A percentile compares a stretch with the other conserved stretches of the same genome.
Evolutionary conservation across 176 grass and related monocot genomes (phyloP).

Genomic region (bread wheat (Triticum aestivum)): DNA sequence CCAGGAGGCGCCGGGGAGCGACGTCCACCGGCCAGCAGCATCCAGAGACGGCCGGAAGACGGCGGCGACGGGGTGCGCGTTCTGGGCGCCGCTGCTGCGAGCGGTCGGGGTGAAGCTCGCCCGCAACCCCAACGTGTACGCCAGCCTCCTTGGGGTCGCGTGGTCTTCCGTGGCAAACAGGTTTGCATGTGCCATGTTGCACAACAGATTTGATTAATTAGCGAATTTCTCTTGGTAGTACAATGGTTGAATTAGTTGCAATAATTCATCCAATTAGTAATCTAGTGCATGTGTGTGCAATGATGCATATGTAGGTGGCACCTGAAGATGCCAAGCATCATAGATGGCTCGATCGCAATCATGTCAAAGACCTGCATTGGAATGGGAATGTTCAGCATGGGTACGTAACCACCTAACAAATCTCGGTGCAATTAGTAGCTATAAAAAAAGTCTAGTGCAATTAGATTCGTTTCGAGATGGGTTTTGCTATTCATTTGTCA

Average conservation of each 20-base stretch:
- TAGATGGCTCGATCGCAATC: constrained; percentile 67
- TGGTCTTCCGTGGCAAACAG: constrained; percentile 58
- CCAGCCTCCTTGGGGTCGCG: constrained; percentile 63
- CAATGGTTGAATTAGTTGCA: background rate
- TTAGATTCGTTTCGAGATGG: background rate
- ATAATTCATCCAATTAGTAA: background rate
- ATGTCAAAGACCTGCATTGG: constrained; percentile 75
- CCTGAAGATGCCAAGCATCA: constrained; percentile 67
- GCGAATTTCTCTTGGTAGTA: background rate
- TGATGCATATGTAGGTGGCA: constrained; percentile 47
- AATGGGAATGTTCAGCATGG: constrained; percentile 85
- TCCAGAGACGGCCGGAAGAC: background rate
- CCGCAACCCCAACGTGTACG: constrained; percentile 73
- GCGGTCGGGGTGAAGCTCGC: constrained; percentile 54
- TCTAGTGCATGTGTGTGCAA: background rate
- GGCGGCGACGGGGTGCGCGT: background rate
- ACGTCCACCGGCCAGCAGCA: background rate
- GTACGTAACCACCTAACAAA: constrained; percentile 13
- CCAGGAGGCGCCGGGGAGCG: background rate
- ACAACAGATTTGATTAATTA: background rate
- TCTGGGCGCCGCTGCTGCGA: constrained; percentile 36
- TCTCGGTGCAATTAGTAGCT: too few species aligned
- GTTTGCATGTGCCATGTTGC: constrained; percentile 5
- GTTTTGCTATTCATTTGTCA: background rate
- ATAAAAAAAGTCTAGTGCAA: too few species aligned